Evolutionary conservation across 2,329 filamentous ascomycete species (phyloP).

Genomic region (Neurospora crassa): DNA sequence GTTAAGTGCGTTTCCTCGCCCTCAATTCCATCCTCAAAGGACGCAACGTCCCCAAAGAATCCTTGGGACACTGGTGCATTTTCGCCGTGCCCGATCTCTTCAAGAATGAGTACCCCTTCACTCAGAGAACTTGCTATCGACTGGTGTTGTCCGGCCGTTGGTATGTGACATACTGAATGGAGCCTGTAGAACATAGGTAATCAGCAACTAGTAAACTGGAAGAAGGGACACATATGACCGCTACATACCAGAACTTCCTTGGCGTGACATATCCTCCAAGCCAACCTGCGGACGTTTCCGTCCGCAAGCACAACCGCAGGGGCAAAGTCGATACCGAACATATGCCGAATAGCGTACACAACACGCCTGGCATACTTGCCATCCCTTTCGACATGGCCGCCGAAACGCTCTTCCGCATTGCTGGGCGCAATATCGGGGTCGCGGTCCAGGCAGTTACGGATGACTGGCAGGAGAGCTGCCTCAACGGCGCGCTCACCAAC

Average conservation of each 20-base stretch:
- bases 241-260: conserved; percentile 80
- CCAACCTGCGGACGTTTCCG: conserved; percentile 79
- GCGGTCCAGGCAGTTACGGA: conserved; percentile 87
- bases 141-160: conserved; percentile 52
- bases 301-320: conserved; percentile 87
- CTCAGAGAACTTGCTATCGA: conserved; percentile 29
- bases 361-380: conserved; percentile 82
- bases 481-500: conserved; percentile 64
- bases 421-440: conserved; percentile 84
- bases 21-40: not conserved
- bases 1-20: not conserved
- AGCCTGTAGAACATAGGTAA: conserved; percentile 38
- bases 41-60: not conserved
- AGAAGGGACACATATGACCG: not conserved
- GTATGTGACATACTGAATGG: conserved; percentile 64
- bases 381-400: conserved; percentile 74
- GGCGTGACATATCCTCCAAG: conserved; percentile 91
- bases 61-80: not conserved
- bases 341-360: conserved; percentile 88
- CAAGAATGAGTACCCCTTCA: not conserved
- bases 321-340: conserved; percentile 96
- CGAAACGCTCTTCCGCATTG: conserved; percentile 72
- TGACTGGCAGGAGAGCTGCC: conserved; percentile 65
- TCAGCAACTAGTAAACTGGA: not conserved
- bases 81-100: not conserved